A percentile compares a stretch with the other conserved stretches of the same genome.
Conservation (phyloP, 257 asterid genomes). For the Salvia hispanica region DNA sequence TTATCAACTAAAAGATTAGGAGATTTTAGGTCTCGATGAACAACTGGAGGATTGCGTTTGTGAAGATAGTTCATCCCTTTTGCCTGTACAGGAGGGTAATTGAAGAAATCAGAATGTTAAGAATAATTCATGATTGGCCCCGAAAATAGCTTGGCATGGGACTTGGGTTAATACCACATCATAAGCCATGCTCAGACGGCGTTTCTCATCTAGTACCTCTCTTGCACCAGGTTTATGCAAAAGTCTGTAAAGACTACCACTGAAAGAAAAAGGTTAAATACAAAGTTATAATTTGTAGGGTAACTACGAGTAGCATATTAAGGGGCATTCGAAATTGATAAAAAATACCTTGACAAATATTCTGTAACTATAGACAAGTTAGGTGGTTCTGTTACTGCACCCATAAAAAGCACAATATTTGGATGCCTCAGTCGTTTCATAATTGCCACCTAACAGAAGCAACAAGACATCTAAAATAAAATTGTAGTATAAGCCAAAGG, state of each 20-base stretch:
- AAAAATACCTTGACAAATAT: conserved; percentile 72
- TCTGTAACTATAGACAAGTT: conserved; percentile 91
- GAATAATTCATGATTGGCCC: no score
- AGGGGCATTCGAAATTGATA: background rate
- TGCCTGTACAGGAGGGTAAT: conserved; percentile 53
- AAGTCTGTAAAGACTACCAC: conserved; percentile 85
- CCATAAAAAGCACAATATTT: conserved; percentile 92
- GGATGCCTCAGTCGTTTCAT: conserved; percentile 95
- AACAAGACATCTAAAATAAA: no score
- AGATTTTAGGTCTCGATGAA: conserved; percentile 92
- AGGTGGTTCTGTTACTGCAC: conserved; percentile 87
- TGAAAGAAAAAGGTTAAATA: conserved; percentile 39
- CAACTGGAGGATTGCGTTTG: conserved; percentile 84
- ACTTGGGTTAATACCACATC: conserved; percentile 61
- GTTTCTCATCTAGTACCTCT: conserved; percentile 79
- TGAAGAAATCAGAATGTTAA: no score
- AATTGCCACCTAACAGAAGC: conserved; percentile 63
- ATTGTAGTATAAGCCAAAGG: no score
- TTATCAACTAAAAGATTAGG: conserved; percentile 96
- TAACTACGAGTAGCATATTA: no score
- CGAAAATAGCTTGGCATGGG: no score
- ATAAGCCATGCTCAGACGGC: conserved; percentile 83
- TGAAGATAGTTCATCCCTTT: conserved; percentile 98
- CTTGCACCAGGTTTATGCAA: conserved; percentile 76
- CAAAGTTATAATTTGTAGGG: no score